Evolutionary conservation across 2,329 filamentous ascomycete genomes (phyloP), one percentile per base, ranked within the genome.

Genomic region (Colletotrichum tropicicola): DNA sequence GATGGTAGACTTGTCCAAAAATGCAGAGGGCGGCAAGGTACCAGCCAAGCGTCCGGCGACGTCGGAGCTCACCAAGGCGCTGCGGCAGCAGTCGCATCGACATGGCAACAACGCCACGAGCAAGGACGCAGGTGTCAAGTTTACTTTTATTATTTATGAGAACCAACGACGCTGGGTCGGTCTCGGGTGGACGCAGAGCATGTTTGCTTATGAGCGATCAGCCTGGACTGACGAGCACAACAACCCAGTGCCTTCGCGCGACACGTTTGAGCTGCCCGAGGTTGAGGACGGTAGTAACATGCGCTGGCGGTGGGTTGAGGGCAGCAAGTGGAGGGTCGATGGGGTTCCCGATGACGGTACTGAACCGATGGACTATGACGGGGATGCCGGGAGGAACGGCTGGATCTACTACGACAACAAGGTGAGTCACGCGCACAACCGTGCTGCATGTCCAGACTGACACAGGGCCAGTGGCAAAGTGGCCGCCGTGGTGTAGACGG

Each of bases 351-450:
- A 89, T 77, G 85, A 78, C 53, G 80, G 80, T 6, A 62, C 58
- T 10, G 79, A 82, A 17, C 65, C 74, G 0, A 71, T 79, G 5
- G 87, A 83, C 65, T 87, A 86, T 68, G 87, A 89, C 58, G 82
- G 83, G 3, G 82, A 87, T 1, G 85, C 89, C 23, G 91, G 87
- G 4, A 89, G 80, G 72, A 87, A 90, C 70, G 96, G 94, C 1
- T 99, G 96, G 96, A 93, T 97, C 37, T 99, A 96, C 77, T 99
- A 98, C 74, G 96, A 99, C 73, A 98, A 95, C 76, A 98, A 97
- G 89, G 93, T 93, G 80, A 66, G 81, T 43, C 17, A 17, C 19
- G 39, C 4, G 6, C 17, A n/a, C 19, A 8, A 17, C 2, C 5
- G 4, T 9, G 30, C 7, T 6, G n/a, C 6, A 6, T 8, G 2